Evolutionary conservation across 2,329 filamentous ascomycete species (phyloP).

Genomic region (Aspergillus sp.): DNA sequence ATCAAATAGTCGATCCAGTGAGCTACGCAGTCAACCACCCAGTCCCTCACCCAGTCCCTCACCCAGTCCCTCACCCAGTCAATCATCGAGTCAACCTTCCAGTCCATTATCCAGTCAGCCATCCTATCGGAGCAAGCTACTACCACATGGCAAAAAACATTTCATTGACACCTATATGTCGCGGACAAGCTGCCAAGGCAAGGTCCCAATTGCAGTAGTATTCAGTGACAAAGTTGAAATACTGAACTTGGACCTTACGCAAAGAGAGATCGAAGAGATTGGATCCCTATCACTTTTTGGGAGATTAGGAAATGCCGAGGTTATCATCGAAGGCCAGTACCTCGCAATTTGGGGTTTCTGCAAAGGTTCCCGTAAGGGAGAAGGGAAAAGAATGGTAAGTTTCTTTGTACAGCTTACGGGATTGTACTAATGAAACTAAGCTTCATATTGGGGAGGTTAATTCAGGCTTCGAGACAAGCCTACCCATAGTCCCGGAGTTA

Average conservation of each 20-base stretch:
- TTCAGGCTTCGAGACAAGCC: not conserved
- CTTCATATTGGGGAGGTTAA: not conserved
- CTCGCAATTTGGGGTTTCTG: not conserved
- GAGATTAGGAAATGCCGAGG: not conserved
- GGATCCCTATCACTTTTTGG: not conserved
- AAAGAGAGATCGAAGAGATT: too few relatives aligned
- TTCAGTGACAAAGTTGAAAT: not conserved
- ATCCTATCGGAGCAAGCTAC: not conserved
- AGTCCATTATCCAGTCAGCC: too few relatives aligned
- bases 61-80: not conserved
- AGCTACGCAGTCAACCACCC: too few relatives aligned
- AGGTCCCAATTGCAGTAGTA: not conserved
- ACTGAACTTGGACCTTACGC: not conserved
- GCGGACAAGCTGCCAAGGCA: not conserved
- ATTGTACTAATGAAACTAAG: not conserved
- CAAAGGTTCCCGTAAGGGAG: not conserved
- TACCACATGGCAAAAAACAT: not conserved
- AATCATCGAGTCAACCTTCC: not conserved
- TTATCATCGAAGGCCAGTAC: not conserved
- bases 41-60: rapidly evolving
- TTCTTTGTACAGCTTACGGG: not conserved
- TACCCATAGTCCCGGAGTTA: not conserved
- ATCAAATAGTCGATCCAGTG: too few relatives aligned
- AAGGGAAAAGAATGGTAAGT: not conserved
- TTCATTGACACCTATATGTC: not conserved